These are phyloP conservation scores for Phylloporus sp. DNA, from an alignment of 768 basidiomycete genomes.

Conservation along the genomic window DNA sequence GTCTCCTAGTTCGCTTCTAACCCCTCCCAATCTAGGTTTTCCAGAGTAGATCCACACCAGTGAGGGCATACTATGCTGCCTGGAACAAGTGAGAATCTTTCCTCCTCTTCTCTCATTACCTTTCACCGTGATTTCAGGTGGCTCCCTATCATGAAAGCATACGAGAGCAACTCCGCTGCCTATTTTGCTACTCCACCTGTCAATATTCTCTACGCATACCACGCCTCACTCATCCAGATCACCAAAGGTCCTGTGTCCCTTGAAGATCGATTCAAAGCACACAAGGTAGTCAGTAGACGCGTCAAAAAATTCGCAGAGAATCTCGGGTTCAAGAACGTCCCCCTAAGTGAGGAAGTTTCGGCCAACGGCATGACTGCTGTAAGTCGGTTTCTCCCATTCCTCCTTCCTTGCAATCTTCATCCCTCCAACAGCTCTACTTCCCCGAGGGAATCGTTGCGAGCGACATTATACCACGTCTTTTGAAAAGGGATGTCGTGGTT, in stretches of 20 bases:
- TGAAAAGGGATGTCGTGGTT: constrained; percentile 68
- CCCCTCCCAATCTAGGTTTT: constrained; percentile 1
- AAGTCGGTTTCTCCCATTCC: constrained; percentile 12
- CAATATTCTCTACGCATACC: constrained; percentile 90
- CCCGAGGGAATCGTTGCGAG: constrained; percentile 76
- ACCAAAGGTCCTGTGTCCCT: constrained; percentile 60
- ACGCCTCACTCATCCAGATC: constrained; percentile 74
- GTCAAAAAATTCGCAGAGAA: constrained; percentile 63
- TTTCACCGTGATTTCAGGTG: constrained; percentile 44
- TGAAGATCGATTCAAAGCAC: constrained; percentile 71
- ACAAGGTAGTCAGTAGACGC: constrained; percentile 62
- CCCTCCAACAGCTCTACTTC: constrained; percentile 57
- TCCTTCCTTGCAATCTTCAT: neutral
- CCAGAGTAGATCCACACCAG: constrained; percentile 40
- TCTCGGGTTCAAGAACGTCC: constrained; percentile 73
- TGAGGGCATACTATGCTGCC: constrained; percentile 79
- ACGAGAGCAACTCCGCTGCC: constrained; percentile 74
- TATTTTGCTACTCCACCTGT: constrained; percentile 97
- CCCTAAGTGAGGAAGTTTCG: constrained; percentile 54
- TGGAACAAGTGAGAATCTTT: constrained; percentile 69
- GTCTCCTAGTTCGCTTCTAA: neutral
- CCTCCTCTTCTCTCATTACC: neutral
- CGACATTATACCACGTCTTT: constrained; percentile 74
- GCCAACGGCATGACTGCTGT: constrained; percentile 97
- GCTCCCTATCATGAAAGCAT: constrained; percentile 92